Evolutionary conservation across 2,329 filamentous ascomycete genomes (phyloP), one percentile per base, ranked within the genome.

Genomic region (Fonsecaea pugnacius): DNA sequence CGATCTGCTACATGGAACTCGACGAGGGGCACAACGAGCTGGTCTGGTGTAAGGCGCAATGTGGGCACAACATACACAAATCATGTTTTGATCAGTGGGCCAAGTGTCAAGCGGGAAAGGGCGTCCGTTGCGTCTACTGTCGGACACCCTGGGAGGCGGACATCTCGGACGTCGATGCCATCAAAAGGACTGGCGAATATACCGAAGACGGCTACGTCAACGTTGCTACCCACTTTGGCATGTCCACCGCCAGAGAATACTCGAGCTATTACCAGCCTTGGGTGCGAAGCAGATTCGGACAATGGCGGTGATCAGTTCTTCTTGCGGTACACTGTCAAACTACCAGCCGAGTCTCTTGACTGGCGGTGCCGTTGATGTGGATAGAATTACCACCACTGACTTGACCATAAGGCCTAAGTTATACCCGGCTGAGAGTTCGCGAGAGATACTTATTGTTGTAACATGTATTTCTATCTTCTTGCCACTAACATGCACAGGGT

Each of bases 61-160:
- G 87, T 69, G 86, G 86, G 18, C 87, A 88, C 73, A 88, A 88
- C 69, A 75, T 87, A n/a, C 85, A 87, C 72, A 80, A 81, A 64
- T 70, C 73, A 1, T 87, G 85, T 69, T 87, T 87, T 72, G 73
- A 82, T 60, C 78, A 82, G 65, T 87, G 85, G 85, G 76, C 75
- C 10, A 72, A 73, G 12, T 77, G 73, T 12, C 72, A 75, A 36
- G 70, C 70, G 1, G 66, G 71, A 1, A 71, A 70, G 21, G 71
- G 74, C 24, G 75, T 81, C 10, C 71, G 74, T 50, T 82, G 80
- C 62, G 77, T 82, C 16, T 80, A 80, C 67, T 82, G 80, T 69
- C 78, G 80, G 36, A 71, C 78, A 1, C 67, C 72, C 4, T 82
- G 80, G 80, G 70, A 78, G 52, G 52, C 64, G 12, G 75, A 78